Percentiles rank a stretch among this genome's conserved stretches.
Conservation (phyloP, 2,329 filamentous ascomycete genomes). For the Neophaeococcomyces mojaviensis region DNA sequence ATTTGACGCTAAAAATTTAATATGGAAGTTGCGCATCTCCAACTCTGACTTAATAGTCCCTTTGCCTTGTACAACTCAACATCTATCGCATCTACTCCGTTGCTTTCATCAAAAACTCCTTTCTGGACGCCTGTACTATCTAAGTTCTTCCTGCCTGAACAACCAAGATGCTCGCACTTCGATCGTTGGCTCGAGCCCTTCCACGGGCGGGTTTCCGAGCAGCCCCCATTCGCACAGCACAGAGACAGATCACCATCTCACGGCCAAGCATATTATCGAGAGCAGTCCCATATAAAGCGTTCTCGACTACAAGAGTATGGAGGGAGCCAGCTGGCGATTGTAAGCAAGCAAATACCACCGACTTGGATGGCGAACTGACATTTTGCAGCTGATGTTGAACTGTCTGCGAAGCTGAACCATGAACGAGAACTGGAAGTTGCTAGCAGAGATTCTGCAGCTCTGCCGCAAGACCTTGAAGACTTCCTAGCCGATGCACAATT, state of each 20-base stretch:
- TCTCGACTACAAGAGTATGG: constrained; percentile 38
- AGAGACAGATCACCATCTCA: constrained; percentile 4
- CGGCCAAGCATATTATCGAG: constrained; percentile 5
- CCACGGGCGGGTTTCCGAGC: constrained; percentile 57
- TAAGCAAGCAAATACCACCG: constrained; percentile 24
- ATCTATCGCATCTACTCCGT: too few relatives aligned
- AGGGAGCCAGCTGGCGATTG: constrained; percentile 41
- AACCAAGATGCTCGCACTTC: constrained; percentile 60
- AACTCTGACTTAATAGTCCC: too few relatives aligned
- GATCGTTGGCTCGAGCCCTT: constrained; percentile 58
- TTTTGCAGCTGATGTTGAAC: constrained; percentile 60
- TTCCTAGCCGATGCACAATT: constrained; percentile 82
- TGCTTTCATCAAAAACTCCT: too few relatives aligned
- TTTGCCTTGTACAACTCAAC: too few relatives aligned
- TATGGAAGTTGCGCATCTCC: too few relatives aligned
- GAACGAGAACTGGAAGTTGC: constrained; percentile 80
- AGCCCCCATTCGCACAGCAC: constrained; percentile 38
- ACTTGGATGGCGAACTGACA: constrained; percentile 13
- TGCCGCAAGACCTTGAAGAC: constrained; percentile 72
- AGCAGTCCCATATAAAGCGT: constrained; percentile 25
- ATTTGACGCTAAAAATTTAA: too few relatives aligned
- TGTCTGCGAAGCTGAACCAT: constrained; percentile 75
- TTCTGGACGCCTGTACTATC: too few relatives aligned
- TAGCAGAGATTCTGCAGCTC: constrained; percentile 62
- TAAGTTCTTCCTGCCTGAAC: too few relatives aligned